A percentile compares a stretch with the other conserved stretches of the same genome.
Evolutionary conservation across 208 protist species (phyloP).

Genomic region (Kentomonas sorsogonicus): DNA sequence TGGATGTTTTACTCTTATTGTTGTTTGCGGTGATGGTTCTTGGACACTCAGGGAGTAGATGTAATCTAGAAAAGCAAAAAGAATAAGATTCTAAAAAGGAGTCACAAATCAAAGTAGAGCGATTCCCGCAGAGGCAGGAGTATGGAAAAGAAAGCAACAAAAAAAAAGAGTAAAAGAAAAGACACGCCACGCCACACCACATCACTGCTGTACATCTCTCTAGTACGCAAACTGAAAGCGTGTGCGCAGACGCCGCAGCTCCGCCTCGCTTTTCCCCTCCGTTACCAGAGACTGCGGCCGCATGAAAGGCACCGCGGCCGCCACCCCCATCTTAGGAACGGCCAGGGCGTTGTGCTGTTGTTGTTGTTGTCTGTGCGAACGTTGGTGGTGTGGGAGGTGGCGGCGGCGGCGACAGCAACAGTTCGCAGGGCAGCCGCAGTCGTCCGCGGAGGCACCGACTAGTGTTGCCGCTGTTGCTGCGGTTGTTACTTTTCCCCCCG

Average conservation of each 20-base stretch:
- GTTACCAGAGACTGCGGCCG: too few relatives aligned
- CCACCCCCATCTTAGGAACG: too few relatives aligned
- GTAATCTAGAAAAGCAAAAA: constrained; percentile 2
- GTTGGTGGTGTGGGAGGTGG: too few relatives aligned
- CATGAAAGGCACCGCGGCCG: too few relatives aligned
- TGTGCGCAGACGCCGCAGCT: not conserved
- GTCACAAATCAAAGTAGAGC: not conserved
- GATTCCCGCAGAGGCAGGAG: not conserved
- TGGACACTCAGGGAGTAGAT: too few relatives aligned
- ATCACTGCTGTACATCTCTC: not conserved
- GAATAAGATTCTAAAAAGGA: not conserved
- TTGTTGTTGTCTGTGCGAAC: too few relatives aligned
- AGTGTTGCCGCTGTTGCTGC: not conserved
- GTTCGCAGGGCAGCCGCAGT: too few relatives aligned
- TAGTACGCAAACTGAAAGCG: constrained; percentile 6
- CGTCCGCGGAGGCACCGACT: too few relatives aligned
- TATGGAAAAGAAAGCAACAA: constrained; percentile 2
- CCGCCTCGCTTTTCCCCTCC: not conserved
- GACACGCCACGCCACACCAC: not conserved
- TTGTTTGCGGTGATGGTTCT: too few relatives aligned
- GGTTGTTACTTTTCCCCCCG: not conserved
- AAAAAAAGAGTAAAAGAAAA: constrained; percentile 12
- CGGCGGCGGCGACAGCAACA: too few relatives aligned
- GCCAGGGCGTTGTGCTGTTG: too few relatives aligned
- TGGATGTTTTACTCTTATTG: too few relatives aligned